These are phyloP conservation scores for Trichoderma sp. DNA, from an alignment of 2,329 filamentous ascomycete genomes.

Conservation along the genomic window DNA sequence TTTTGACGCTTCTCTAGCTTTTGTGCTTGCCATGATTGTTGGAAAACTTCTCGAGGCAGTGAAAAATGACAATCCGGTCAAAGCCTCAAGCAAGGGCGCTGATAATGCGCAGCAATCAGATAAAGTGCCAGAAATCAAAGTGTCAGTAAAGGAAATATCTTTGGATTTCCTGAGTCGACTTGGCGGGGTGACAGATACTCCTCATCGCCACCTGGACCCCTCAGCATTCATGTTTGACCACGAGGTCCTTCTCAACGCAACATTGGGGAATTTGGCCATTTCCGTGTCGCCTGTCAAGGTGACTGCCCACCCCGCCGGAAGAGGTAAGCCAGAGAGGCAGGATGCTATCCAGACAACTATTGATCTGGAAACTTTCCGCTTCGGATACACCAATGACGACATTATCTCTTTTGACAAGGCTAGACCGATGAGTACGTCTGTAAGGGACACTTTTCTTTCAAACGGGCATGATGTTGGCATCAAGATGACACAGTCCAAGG, in stretches of 20 bases:
- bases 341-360: slow-evolving; percentile 36
- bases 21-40: slow-evolving; percentile 51
- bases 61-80: slow-evolving; percentile 28
- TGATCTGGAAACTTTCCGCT: slow-evolving; percentile 55
- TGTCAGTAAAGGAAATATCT: slow-evolving; percentile 49
- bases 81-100: slow-evolving; percentile 12
- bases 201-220: slow-evolving; percentile 44
- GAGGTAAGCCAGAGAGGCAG: slow-evolving; percentile 28
- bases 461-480: slow-evolving; percentile 57
- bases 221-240: slow-evolving; percentile 41
- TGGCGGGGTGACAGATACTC: slow-evolving; percentile 49
- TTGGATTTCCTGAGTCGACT: slow-evolving; percentile 56
- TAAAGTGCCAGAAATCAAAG: slow-evolving; percentile 39
- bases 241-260: slow-evolving; percentile 52
- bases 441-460: slow-evolving; percentile 56
- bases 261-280: slow-evolving; percentile 44
- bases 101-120: slow-evolving; percentile 22
- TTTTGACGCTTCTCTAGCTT: slow-evolving; percentile 57
- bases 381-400: slow-evolving; percentile 61
- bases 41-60: slow-evolving; percentile 48
- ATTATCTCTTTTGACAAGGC: slow-evolving; percentile 62
- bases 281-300: slow-evolving; percentile 27
- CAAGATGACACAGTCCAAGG: slow-evolving; percentile 46
- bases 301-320: slow-evolving; percentile 15
- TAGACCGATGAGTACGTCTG: slow-evolving; percentile 56